Evolutionary conservation across 257 asterid genomes (phyloP).

Genomic region (Solanum phureja): DNA sequence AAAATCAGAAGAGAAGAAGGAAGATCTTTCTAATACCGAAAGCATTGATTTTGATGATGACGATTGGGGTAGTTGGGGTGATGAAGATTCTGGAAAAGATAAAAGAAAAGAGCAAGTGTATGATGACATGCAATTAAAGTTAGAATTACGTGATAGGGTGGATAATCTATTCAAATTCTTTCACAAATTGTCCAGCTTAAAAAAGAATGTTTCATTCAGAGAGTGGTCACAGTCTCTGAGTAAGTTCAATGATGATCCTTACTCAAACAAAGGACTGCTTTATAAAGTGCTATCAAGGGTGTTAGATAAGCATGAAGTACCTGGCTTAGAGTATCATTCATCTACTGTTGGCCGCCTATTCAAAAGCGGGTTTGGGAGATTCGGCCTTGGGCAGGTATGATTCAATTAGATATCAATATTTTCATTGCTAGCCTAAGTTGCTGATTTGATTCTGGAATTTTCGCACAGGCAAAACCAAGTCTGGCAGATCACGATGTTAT

Average conservation of each 20-base stretch:
- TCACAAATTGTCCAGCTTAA: slow-evolving; percentile 64
- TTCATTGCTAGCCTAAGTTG: background rate
- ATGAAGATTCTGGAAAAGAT: slow-evolving; percentile 45
- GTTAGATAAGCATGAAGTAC: slow-evolving; percentile 60
- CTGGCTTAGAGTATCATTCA: slow-evolving; percentile 88
- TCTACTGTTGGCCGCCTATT: slow-evolving; percentile 95
- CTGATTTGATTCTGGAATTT: slow-evolving; percentile 2
- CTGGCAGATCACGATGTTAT: slow-evolving; percentile 79
- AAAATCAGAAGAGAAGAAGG: slow-evolving; percentile 34
- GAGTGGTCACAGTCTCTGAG: slow-evolving; percentile 28
- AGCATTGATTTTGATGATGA: slow-evolving; percentile 65
- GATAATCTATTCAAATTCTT: slow-evolving; percentile 84
- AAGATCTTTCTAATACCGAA: slow-evolving; percentile 25
- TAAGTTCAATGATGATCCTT: slow-evolving; percentile 53
- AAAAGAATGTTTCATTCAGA: slow-evolving; percentile 34
- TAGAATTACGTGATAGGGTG: slow-evolving; percentile 83
- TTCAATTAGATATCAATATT: background rate
- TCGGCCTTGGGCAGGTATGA: slow-evolving; percentile 93
- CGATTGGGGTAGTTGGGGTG: slow-evolving; percentile 90
- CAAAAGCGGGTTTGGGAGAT: slow-evolving; percentile 93
- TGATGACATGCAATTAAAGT: slow-evolving; percentile 77
- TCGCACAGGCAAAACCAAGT: slow-evolving; percentile 84
- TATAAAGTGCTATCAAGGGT: slow-evolving; percentile 52
- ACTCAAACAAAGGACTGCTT: slow-evolving; percentile 65
- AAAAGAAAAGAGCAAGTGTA: slow-evolving; percentile 46